Base-by-base conservation (phyloP, 2,329 filamentous ascomycete genomes). In the Trichothecium roseum region DNA sequence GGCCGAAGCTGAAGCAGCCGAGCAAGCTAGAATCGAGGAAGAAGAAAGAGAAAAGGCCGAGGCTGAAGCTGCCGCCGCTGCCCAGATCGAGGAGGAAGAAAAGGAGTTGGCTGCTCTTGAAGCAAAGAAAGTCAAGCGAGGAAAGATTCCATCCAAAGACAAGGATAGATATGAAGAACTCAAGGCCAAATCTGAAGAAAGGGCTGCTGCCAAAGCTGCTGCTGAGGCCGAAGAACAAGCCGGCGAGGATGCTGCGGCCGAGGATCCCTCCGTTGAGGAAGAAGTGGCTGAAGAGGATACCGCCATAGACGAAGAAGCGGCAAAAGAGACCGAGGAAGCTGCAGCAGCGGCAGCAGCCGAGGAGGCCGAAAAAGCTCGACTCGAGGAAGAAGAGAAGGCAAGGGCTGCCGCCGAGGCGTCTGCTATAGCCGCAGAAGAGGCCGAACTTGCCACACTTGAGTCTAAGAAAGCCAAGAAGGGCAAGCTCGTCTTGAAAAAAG, bases 401-500 rank as follows among this genome's bases (percentile, higher is more conserved):
- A 40, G 56, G 44, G 49, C 53, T 36, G 42, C 53, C 37, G 41
- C 56, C 36, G 47, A 52, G 41, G 46, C 44, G 20, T 46, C 48
- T 28, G 42, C 39, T n/a, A 41, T 42, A 12, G 49, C 50, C 31
- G 45, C 42, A 14, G 44, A 47, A n/a, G 52, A 55, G 35, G 52
- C 51, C 4, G 55, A 55, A 38, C 40, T 48, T 16, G 44, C 40
- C 18, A 40, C 39, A 7, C 39, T 57, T 5, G 55, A 50, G 17
- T 42, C 41, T 5, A 51, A 50, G 36, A 51, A 47, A 29, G 37
- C 28, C 18, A 67, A 66, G 49, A 62, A 62, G 40, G 53, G 55
- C 34, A 47, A 47, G 35, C 42, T 42, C 14, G 31, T 27, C 34
- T 45, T 44, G 32, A 45, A 43, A 28, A 46, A 42, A 30, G 47